These are phyloP conservation scores for Pterocarpus macrocarpus DNA, from an alignment of 306 rosid genomes.

Conservation along the genomic window DNA sequence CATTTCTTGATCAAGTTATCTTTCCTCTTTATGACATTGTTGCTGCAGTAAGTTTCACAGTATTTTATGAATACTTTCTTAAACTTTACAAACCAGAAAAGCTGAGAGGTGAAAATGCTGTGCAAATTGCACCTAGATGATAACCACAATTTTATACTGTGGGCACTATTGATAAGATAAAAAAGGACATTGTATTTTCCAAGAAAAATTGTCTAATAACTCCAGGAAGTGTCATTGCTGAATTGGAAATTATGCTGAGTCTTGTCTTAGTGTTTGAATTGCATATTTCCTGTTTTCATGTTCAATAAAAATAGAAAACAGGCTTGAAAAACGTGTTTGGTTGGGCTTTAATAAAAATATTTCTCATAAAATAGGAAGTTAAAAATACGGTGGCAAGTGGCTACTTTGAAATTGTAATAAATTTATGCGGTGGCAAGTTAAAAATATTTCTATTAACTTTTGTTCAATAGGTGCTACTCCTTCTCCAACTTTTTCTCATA, in stretches of 20 bases:
- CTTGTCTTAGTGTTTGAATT: neutral
- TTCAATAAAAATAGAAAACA: neutral
- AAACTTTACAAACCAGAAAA: slow-evolving; percentile 5
- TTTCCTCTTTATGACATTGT: slow-evolving; percentile 78
- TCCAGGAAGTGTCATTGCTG: neutral
- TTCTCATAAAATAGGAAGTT: neutral
- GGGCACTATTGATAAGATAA: slow-evolving; percentile 2
- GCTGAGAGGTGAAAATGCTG: neutral
- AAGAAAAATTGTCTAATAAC: neutral
- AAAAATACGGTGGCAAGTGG: neutral
- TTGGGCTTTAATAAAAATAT: neutral
- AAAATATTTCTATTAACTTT: too few relatives aligned
- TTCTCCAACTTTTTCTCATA: neutral
- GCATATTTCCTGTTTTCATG: neutral
- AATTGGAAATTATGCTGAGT: neutral
- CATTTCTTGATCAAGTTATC: slow-evolving; percentile 88
- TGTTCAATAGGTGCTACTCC: too few relatives aligned
- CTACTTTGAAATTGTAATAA: neutral
- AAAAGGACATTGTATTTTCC: neutral
- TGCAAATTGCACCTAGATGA: neutral
- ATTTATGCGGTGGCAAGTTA: neutral
- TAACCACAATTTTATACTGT: slow-evolving; percentile 9
- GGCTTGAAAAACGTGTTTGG: neutral
- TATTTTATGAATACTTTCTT: slow-evolving; percentile 5
- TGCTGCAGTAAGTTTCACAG: slow-evolving; percentile 74